These are phyloP conservation scores for Arbutus unedo DNA, from an alignment of 148 eudicot genomes.

Conservation along the genomic window DNA sequence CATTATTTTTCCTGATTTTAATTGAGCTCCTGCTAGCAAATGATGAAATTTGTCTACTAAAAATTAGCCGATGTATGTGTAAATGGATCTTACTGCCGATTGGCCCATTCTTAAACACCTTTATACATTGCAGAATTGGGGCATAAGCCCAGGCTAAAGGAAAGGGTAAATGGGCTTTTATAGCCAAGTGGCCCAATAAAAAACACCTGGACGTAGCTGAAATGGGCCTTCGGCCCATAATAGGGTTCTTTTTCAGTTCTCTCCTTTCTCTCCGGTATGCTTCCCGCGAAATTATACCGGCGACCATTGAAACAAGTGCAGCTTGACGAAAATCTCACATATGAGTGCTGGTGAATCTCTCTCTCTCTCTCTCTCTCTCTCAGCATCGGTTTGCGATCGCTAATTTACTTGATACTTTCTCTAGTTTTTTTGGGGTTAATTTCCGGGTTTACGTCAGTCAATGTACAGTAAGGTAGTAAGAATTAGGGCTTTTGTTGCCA, in stretches of 20 bases:
- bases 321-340: neutral
- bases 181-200: neutral
- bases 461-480: neutral
- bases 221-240: neutral
- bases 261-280: neutral
- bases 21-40: no score
- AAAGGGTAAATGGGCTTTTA: neutral
- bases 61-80: no score
- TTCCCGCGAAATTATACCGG: neutral
- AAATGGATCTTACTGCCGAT: no score
- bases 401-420: neutral
- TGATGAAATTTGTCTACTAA: no score
- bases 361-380: slow-evolving; percentile 6
- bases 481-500: slow-evolving; percentile 1
- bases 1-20: no score
- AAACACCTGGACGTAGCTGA: neutral
- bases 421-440: neutral
- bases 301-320: neutral
- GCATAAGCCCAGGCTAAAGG: no score
- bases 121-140: no score
- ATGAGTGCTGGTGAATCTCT: slow-evolving; percentile 23
- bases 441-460: neutral
- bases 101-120: no score
- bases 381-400: neutral
- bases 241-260: neutral